These are phyloP conservation scores for Psilocybe cyanescens DNA, from an alignment of 768 basidiomycete genomes.

Conservation along the genomic window DNA sequence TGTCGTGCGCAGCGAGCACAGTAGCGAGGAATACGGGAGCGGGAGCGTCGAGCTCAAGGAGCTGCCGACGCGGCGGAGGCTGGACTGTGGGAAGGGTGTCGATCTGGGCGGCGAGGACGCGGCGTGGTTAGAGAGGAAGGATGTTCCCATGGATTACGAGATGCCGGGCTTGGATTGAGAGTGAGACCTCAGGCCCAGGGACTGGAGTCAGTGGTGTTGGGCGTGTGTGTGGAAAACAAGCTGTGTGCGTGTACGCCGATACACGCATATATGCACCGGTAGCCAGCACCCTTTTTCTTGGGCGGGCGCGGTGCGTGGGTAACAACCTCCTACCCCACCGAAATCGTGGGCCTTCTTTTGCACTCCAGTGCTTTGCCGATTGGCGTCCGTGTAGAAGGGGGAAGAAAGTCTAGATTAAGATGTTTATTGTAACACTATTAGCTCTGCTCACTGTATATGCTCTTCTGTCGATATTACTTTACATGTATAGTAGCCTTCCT, in stretches of 20 bases:
- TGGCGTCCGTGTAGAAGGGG: not conserved
- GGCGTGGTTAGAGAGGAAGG: constrained; percentile 44
- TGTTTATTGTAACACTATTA: not conserved
- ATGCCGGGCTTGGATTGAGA: constrained; percentile 44
- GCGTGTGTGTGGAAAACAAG: not conserved
- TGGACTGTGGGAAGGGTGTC: constrained; percentile 25
- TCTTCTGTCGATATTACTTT: not conserved
- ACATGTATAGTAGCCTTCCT: not conserved
- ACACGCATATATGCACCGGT: not conserved
- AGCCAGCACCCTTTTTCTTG: not conserved
- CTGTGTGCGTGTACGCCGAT: not conserved
- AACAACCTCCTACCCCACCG: not conserved
- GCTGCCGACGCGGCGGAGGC: constrained; percentile 20
- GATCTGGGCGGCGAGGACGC: constrained; percentile 24
- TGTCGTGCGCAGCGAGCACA: constrained; percentile 45
- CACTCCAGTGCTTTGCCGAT: not conserved
- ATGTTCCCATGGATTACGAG: constrained; percentile 79
- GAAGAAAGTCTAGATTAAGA: not conserved
- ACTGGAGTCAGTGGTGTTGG: no score
- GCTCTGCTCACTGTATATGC: not conserved
- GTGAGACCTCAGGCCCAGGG: not conserved
- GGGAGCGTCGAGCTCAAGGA: constrained; percentile 44
- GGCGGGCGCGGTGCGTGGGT: not conserved
- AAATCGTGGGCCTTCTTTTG: not conserved
- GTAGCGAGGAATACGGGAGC: constrained; percentile 7